Evolutionary conservation across 306 rosid genomes (phyloP).

Genomic region (Parietaria judaica): DNA sequence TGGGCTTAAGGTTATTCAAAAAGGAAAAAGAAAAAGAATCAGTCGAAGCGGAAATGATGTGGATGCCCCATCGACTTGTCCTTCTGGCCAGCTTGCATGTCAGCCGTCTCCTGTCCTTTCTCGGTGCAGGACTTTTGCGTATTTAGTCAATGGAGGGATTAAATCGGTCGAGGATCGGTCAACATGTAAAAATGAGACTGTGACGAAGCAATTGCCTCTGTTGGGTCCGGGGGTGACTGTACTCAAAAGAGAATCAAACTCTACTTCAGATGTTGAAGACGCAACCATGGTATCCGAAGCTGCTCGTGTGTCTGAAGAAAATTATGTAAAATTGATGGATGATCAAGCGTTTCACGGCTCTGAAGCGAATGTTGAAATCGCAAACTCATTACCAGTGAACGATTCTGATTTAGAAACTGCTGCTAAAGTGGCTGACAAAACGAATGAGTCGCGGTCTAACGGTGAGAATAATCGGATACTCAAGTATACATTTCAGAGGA

Average conservation of each 20-base stretch:
- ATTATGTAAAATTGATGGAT: constrained; percentile 20
- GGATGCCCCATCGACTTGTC: constrained; percentile 12
- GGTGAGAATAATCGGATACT: constrained; percentile 32
- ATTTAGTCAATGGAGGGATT: constrained; percentile 20
- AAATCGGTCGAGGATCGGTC: constrained; percentile 28
- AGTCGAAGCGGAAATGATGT: constrained; percentile 14
- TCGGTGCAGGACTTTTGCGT: constrained; percentile 30
- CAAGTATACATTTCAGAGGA: constrained; percentile 59
- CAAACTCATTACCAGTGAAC: constrained; percentile 20
- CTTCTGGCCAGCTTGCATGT: constrained; percentile 12
- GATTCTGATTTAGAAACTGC: constrained; percentile 18
- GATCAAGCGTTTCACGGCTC: constrained; percentile 19
- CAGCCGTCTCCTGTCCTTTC: constrained; percentile 35
- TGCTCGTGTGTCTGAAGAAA: constrained; percentile 22
- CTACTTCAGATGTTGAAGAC: constrained; percentile 26
- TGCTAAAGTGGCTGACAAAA: constrained; percentile 24
- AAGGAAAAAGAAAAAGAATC: constrained; percentile 18
- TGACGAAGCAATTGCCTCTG: constrained; percentile 27
- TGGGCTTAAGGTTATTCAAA: constrained; percentile 6
- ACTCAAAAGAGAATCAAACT: constrained; percentile 22
- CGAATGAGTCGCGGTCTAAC: constrained; percentile 25
- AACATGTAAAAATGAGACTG: constrained; percentile 20
- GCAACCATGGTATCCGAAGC: constrained; percentile 18
- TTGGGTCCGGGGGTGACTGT: constrained; percentile 31
- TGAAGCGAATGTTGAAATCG: constrained; percentile 18